These are phyloP conservation scores for Camelina hispida DNA, from an alignment of 345 rosid genomes.

Conservation along the genomic window DNA sequence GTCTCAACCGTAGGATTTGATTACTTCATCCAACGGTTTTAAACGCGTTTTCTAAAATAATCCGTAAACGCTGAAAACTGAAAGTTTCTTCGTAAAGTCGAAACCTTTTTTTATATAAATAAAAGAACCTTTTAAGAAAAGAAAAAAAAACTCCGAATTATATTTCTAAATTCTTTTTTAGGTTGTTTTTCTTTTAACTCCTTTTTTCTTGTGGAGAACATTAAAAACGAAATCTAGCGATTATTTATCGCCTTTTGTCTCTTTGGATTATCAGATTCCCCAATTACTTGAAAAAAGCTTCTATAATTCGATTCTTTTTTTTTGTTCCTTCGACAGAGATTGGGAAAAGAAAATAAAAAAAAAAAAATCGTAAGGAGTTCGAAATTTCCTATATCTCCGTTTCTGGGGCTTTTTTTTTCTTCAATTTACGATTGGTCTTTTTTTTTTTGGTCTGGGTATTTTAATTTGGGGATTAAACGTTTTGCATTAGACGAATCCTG, in stretches of 20 bases:
- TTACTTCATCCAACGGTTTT: slow-evolving; percentile 37
- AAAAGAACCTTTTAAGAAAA: too few species aligned
- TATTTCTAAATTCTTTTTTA: background rate
- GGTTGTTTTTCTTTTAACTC: background rate
- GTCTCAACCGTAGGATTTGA: slow-evolving; percentile 40
- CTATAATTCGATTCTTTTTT: background rate
- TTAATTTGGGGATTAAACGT: slow-evolving; percentile 41
- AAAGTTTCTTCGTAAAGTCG: slow-evolving; percentile 23
- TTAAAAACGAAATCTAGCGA: slow-evolving; percentile 16
- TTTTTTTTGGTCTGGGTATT: background rate
- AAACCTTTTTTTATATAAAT: background rate
- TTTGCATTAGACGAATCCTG: slow-evolving; percentile 33
- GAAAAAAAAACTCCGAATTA: background rate
- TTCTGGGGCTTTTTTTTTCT: slow-evolving; percentile 9
- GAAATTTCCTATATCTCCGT: slow-evolving; percentile 3
- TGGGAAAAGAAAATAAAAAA: background rate
- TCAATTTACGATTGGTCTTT: background rate
- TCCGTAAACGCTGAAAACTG: slow-evolving; percentile 32
- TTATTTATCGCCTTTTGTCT: slow-evolving; percentile 25
- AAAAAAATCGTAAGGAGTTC: background rate
- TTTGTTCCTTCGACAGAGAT: background rate
- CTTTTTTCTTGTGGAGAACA: slow-evolving; percentile 15
- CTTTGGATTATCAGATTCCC: slow-evolving; percentile 23
- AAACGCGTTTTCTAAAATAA: slow-evolving; percentile 17
- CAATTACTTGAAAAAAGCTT: slow-evolving; percentile 9